Conservation (phyloP, 805 yeast genomes). For the Metschnikowia kunwiensis region DNA sequence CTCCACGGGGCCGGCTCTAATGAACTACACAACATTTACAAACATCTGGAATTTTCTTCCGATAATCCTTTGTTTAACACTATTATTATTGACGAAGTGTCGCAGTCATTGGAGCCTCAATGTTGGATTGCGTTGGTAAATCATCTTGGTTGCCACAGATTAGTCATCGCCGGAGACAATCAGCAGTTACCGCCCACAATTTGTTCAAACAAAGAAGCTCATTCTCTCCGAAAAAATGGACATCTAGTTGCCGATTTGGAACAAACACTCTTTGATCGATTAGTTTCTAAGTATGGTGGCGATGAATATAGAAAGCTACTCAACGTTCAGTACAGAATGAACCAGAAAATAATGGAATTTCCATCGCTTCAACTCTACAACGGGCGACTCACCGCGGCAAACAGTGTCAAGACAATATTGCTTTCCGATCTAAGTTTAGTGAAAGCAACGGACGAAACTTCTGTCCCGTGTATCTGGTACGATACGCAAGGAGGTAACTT, state of each 20-base stretch:
- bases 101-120: conserved; percentile 91
- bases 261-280: conserved; percentile 76
- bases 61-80: conserved; percentile 60
- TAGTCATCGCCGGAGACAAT: conserved; percentile 90
- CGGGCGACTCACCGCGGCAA: conserved; percentile 59
- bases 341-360: conserved; percentile 69
- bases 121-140: conserved; percentile 90
- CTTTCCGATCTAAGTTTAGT: conserved; percentile 52
- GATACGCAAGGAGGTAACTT: conserved; percentile 92
- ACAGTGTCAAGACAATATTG: conserved; percentile 49
- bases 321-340: conserved; percentile 86
- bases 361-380: conserved; percentile 64
- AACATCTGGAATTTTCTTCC: conserved; percentile 21
- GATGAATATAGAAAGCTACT: conserved; percentile 54
- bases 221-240: conserved; percentile 9
- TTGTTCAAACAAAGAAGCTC: conserved; percentile 44
- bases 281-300: conserved; percentile 46
- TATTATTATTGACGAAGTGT: conserved; percentile 89
- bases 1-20: conserved; percentile 83
- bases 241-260: conserved; percentile 49
- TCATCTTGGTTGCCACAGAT: conserved; percentile 52
- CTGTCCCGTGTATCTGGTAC: conserved; percentile 65
- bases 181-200: conserved; percentile 90
- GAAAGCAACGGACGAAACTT: conserved; percentile 52
- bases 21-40: conserved; percentile 57